Evolutionary conservation across 2,329 filamentous ascomycete species (phyloP).

Genomic region (Penicillium palitans): DNA sequence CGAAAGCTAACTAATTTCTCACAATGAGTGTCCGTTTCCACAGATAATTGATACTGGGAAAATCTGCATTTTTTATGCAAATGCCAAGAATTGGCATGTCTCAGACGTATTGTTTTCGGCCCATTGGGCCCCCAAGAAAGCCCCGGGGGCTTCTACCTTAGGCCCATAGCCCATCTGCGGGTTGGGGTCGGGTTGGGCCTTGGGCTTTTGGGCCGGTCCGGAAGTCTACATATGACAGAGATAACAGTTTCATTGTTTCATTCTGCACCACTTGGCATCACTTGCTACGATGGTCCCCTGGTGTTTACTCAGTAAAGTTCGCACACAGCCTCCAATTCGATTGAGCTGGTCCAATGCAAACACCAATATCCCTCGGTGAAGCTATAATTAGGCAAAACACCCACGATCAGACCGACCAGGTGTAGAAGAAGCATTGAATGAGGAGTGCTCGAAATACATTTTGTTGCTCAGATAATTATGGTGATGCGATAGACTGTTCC

Average conservation of each 20-base stretch:
- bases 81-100: no score
- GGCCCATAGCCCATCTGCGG: no score
- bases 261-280: no score
- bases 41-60: neutral
- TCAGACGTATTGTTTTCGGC: no score
- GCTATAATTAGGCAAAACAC: conserved; percentile 1
- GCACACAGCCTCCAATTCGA: no score
- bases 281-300: no score
- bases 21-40: neutral
- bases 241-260: conserved; percentile 2
- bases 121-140: no score
- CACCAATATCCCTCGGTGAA: neutral
- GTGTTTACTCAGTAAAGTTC: no score
- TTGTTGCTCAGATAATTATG: neutral
- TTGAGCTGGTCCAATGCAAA: no score
- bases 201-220: neutral
- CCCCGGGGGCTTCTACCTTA: no score
- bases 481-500: conserved; percentile 1
- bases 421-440: neutral
- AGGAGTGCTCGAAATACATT: neutral
- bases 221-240: neutral
- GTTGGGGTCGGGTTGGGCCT: no score
- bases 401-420: neutral
- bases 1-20: neutral
- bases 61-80: no score